Conservation (phyloP, 164 flowering plant genomes). For the Nelumbo lutea region DNA sequence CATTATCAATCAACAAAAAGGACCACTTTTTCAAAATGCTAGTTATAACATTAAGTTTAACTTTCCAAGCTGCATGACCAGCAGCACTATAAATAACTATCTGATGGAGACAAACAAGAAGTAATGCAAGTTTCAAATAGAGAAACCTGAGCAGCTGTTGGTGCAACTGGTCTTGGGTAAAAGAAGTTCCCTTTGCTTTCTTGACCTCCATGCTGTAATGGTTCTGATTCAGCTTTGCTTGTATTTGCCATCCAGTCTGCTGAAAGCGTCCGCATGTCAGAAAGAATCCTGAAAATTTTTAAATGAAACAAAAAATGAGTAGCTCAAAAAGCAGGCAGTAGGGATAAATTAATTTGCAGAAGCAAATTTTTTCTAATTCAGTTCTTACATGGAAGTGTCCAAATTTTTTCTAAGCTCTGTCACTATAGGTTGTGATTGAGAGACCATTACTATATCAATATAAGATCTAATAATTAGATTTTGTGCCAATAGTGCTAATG, state of each 20-base stretch:
- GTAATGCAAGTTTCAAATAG: not conserved
- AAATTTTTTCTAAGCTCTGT: too few relatives aligned
- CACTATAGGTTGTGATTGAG: too few relatives aligned
- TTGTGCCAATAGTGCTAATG: too few relatives aligned
- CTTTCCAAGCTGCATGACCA: not conserved
- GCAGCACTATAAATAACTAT: slow-evolving; percentile 1
- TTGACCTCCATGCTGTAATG: slow-evolving; percentile 73
- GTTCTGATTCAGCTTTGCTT: slow-evolving; percentile 69
- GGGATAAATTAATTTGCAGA: not conserved
- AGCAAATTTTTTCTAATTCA: not conserved
- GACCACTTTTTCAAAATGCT: too few relatives aligned
- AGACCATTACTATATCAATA: too few relatives aligned
- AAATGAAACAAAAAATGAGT: slow-evolving; percentile 15
- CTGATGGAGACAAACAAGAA: not conserved
- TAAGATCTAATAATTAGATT: too few relatives aligned
- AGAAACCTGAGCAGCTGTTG: slow-evolving; percentile 92
- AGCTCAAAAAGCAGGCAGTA: slow-evolving; percentile 2
- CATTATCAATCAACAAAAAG: too few relatives aligned
- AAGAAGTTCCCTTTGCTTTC: slow-evolving; percentile 64
- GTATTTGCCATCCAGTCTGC: slow-evolving; percentile 99
- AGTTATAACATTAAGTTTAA: not conserved
- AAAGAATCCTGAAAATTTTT: slow-evolving; percentile 72
- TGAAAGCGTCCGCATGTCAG: slow-evolving; percentile 99
- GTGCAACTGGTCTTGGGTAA: slow-evolving; percentile 95
- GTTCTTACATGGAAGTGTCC: not conserved